Evolutionary conservation across 345 rosid genomes (phyloP).

Genomic region (Hibiscus syriacus): DNA sequence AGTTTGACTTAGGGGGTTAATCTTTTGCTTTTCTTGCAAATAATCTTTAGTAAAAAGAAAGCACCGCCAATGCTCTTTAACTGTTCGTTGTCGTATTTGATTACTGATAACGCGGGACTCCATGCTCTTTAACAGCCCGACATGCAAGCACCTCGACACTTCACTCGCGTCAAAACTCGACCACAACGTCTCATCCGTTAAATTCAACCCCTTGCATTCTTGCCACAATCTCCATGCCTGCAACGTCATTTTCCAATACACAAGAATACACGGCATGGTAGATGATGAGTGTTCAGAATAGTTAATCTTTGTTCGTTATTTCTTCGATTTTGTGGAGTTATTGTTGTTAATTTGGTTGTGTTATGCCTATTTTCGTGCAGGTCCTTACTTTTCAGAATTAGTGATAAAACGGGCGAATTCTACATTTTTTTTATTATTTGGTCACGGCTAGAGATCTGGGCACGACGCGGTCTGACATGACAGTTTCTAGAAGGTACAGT

Average conservation of each 20-base stretch:
- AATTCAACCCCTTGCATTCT: constrained; percentile 1
- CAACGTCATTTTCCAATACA: neutral
- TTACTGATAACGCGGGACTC: constrained; percentile 4
- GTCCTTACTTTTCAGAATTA: too few species aligned
- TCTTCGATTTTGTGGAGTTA: too few species aligned
- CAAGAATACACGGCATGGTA: neutral
- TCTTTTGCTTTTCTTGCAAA: neutral
- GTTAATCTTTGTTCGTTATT: too few species aligned
- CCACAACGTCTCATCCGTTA: neutral
- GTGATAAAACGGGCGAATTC: too few species aligned
- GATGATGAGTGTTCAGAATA: too few species aligned
- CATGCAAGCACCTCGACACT: neutral
- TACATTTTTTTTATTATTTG: too few species aligned
- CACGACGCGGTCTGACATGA: too few species aligned
- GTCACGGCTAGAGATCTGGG: too few species aligned
- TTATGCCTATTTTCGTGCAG: too few species aligned
- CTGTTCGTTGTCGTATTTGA: constrained; percentile 7
- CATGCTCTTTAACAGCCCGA: neutral
- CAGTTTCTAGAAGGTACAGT: too few species aligned
- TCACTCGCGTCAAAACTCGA: neutral
- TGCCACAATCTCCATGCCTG: constrained; percentile 15
- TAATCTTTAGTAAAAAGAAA: neutral
- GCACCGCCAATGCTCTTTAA: neutral
- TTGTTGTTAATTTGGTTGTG: too few species aligned
- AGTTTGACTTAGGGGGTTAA: neutral